Evolutionary conservation across 345 rosid species (phyloP).

Genomic region (Gossypium turneri): DNA sequence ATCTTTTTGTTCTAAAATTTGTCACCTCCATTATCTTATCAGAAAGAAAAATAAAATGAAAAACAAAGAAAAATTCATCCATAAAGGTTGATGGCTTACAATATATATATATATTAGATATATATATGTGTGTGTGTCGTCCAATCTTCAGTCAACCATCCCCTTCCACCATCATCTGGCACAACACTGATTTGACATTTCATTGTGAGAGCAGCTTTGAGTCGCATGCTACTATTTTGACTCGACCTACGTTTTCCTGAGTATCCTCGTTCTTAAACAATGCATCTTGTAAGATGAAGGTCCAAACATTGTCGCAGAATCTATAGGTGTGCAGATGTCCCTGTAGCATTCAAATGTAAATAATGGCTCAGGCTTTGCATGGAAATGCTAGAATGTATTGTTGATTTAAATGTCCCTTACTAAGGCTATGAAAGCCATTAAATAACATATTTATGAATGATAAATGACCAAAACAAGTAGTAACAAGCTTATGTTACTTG

Average conservation of each 20-base stretch:
- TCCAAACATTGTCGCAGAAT: slow-evolving; percentile 99
- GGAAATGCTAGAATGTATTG: background rate
- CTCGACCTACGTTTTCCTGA: slow-evolving; percentile 64
- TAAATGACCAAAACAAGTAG: background rate
- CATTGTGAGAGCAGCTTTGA: slow-evolving; percentile 87
- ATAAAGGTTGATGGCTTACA: slow-evolving; percentile 26
- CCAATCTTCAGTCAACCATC: slow-evolving; percentile 19
- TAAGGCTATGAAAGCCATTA: background rate
- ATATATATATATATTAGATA: background rate
- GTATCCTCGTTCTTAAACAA: slow-evolving; percentile 62
- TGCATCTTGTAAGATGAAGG: slow-evolving; percentile 85
- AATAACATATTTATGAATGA: background rate
- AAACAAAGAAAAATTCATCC: slow-evolving; percentile 14
- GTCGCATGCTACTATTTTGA: slow-evolving; percentile 97
- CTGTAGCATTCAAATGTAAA: slow-evolving; percentile 31
- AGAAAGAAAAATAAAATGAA: slow-evolving; percentile 15
- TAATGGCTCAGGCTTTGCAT: background rate
- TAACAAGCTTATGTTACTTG: background rate
- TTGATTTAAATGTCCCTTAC: background rate
- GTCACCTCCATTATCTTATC: background rate
- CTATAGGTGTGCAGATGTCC: slow-evolving; percentile 99
- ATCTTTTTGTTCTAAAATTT: slow-evolving; percentile 9
- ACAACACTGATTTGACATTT: slow-evolving; percentile 22
- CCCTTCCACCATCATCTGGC: slow-evolving; percentile 14
- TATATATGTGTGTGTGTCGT: background rate